Evolutionary conservation across 805 yeast genomes (phyloP), one percentile per base, ranked within the genome.

Genomic region (Monosporozyma servazzii): DNA sequence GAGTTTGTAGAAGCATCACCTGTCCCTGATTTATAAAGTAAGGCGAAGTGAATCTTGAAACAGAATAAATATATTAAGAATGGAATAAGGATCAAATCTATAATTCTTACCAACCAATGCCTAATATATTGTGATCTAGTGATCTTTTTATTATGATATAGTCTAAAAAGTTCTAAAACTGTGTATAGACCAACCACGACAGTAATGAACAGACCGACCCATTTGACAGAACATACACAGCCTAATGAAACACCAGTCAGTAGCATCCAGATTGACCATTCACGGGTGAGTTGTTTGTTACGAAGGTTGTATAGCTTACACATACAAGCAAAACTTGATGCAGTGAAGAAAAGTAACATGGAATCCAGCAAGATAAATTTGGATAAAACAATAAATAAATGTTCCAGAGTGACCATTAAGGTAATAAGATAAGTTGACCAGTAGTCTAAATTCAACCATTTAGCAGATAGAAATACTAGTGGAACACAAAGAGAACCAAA

Each of bases 1-100:
- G 97, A 83, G 17, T 93, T 83, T 72, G 93, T 87, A 49, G 93
- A 82, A 2, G 95, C 86, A 67, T 91, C 96, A 42, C 98, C 99
- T 0, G 96, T 82, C 18, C 99, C 99, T 1, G 95, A 78, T 60
- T 81, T 82, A 61, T 77, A 80, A 52, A 93, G 76, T 39, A 89
- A 71, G 18, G 76, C 61, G 60, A 93, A 93, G 67, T 93, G 99
- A 42, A 86, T 71, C 63, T 82, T 85, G 76, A 93, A 93, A 61
- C 84, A 79, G 31, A 76, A 60, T 62, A 86, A 64, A 62, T 88
- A 93, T 23, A 91, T 79, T 30, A 75, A 30, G 29, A 82, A 62
- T 2, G 99, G 99, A 18, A 88, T 66, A 1, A 84, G 44, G 42
- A 93, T 87, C 62, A 93, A 72, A 11, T 82, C 70, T 9, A 76